Conservation (phyloP, 2,329 filamentous ascomycete species). For the Aspergillus flavus region DNA sequence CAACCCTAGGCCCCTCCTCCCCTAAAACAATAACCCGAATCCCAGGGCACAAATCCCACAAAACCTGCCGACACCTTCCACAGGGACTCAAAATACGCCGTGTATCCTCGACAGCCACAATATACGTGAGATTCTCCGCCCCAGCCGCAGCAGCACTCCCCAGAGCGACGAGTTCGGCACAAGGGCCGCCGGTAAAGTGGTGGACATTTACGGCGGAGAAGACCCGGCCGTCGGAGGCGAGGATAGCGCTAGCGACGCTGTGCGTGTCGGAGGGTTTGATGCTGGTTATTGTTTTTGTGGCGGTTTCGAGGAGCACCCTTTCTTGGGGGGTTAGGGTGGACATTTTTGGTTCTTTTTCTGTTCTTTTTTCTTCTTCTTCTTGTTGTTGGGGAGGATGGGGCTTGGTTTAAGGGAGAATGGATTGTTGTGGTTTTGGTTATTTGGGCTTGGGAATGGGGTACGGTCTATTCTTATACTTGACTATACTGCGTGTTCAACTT, state of each 20-base stretch:
- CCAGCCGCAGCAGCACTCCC: conserved; percentile 29
- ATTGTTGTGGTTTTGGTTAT: too few relatives aligned
- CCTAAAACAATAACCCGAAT: conserved; percentile 26
- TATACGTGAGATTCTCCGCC: conserved; percentile 23
- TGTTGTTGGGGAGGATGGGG: too few relatives aligned
- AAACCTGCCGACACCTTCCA: conserved; percentile 31
- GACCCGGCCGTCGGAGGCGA: conserved; percentile 22
- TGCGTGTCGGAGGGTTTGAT: conserved; percentile 26
- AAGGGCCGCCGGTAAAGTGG: conserved; percentile 32
- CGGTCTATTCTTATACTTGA: too few relatives aligned
- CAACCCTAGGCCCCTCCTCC: neutral
- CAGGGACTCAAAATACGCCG: conserved; percentile 29
- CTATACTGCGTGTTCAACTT: too few relatives aligned
- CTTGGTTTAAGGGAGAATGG: too few relatives aligned
- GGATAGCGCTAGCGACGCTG: conserved; percentile 25
- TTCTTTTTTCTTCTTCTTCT: neutral
- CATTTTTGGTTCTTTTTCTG: neutral
- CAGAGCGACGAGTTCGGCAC: conserved; percentile 32
- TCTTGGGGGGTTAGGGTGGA: conserved; percentile 16
- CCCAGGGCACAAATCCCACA: conserved; percentile 28
- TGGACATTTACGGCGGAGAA: conserved; percentile 32
- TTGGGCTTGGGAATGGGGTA: too few relatives aligned
- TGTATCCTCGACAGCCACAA: conserved; percentile 27
- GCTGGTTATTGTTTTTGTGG: conserved; percentile 22
- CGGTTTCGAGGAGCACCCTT: conserved; percentile 20